Percentiles rank a stretch among this genome's conserved stretches.
Conservation (phyloP, 2,329 filamentous ascomycete species). For the Metarhizium brunneum region DNA sequence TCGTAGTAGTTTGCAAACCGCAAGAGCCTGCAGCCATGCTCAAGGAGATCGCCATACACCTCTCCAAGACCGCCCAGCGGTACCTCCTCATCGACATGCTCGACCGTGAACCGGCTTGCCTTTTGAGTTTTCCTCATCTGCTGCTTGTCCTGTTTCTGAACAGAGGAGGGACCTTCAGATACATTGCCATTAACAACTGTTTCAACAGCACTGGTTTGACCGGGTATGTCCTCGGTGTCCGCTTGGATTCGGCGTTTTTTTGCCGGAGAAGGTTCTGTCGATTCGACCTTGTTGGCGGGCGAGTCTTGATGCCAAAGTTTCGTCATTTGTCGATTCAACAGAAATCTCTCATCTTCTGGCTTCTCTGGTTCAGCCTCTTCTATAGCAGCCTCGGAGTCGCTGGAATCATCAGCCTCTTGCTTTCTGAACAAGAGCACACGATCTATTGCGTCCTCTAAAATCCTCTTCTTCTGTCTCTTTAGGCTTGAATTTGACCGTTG, state of each 20-base stretch:
- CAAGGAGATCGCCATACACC: slow-evolving; percentile 13
- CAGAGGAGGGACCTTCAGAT: not conserved
- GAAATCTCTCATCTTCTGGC: slow-evolving; percentile 25
- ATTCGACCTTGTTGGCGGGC: slow-evolving; percentile 6
- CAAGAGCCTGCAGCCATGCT: slow-evolving; percentile 9
- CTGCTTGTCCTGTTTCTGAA: slow-evolving; percentile 18
- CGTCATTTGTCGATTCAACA: slow-evolving; percentile 33
- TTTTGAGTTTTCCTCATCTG: slow-evolving; percentile 21
- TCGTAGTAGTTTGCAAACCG: slow-evolving; percentile 13
- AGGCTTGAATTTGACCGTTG: slow-evolving; percentile 81
- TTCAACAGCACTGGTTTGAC: slow-evolving; percentile 4
- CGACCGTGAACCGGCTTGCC: slow-evolving; percentile 20
- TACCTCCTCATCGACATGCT: slow-evolving; percentile 13
- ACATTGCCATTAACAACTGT: not conserved
- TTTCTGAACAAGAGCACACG: slow-evolving; percentile 67
- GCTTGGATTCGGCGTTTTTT: slow-evolving; percentile 25
- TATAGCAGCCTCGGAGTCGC: slow-evolving; percentile 39
- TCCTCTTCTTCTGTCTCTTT: slow-evolving; percentile 70
- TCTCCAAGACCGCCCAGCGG: slow-evolving; percentile 22
- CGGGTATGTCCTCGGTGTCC: slow-evolving; percentile 16
- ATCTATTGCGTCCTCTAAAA: slow-evolving; percentile 78
- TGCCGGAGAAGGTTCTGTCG: slow-evolving; percentile 14
- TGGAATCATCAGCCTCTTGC: slow-evolving; percentile 48
- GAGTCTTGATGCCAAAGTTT: slow-evolving; percentile 27
- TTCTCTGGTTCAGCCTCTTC: slow-evolving; percentile 28